Evolutionary conservation across 75 land plant species (phyloP).

Genomic region (Adiantum capillusveneris): DNA sequence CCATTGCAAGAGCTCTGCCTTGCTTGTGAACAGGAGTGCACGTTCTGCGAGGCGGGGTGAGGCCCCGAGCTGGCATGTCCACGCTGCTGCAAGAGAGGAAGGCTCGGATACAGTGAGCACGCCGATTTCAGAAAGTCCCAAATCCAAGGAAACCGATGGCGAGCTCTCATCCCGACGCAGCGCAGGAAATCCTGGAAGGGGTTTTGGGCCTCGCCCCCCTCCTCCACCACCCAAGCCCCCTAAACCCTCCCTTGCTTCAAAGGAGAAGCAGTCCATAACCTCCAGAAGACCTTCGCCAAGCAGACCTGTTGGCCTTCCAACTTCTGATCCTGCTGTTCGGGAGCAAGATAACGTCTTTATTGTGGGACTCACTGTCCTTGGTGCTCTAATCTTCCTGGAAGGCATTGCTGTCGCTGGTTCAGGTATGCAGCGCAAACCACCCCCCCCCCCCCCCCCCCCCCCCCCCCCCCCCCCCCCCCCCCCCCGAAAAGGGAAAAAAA

Average conservation of each 20-base stretch:
- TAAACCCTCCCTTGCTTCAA: neutral
- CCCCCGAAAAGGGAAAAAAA: too few relatives aligned
- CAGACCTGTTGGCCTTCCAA: neutral
- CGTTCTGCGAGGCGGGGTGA: too few relatives aligned
- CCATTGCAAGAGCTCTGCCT: too few relatives aligned
- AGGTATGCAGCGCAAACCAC: slow-evolving; percentile 28
- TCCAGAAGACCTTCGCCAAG: neutral
- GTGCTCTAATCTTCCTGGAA: slow-evolving; percentile 58
- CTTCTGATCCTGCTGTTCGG: neutral
- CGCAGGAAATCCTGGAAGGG: neutral
- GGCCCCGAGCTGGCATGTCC: too few relatives aligned
- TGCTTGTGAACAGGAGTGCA: too few relatives aligned
- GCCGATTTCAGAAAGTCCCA: too few relatives aligned
- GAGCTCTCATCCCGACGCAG: neutral
- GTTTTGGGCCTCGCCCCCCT: neutral
- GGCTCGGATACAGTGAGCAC: too few relatives aligned
- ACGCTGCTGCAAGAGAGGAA: too few relatives aligned
- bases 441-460: neutral
- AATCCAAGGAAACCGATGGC: neutral
- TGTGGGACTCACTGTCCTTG: slow-evolving; percentile 52
- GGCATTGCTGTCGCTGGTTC: slow-evolving; percentile 84
- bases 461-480: too few relatives aligned
- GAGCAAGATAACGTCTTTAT: slow-evolving; percentile 44
- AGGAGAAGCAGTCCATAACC: neutral
- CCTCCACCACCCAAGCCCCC: neutral